Evolutionary conservation across 176 grass and related monocot genomes (phyloP).

Genomic region (Paspalum vaginatum): DNA sequence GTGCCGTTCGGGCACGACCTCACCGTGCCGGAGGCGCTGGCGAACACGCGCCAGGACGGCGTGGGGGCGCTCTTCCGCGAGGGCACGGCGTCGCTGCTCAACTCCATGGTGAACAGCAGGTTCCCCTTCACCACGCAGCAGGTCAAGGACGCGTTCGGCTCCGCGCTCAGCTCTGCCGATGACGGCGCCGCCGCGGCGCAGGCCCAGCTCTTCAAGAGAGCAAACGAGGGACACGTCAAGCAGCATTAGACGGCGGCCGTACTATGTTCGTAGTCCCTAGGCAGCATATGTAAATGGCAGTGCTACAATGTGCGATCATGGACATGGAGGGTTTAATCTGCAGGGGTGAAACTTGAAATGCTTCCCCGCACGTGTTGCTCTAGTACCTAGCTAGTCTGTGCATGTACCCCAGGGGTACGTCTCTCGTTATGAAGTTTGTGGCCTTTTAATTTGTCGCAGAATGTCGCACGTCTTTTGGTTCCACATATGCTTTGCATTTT

Average conservation of each 20-base stretch:
- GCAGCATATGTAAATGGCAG: background rate
- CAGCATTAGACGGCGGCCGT: conserved; percentile 4
- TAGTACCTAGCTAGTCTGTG: too few relatives aligned
- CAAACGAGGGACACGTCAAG: conserved; percentile 58
- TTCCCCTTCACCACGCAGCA: conserved; percentile 69
- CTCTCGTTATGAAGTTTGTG: too few relatives aligned
- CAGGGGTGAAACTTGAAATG: too few relatives aligned
- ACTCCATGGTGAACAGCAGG: conserved; percentile 66
- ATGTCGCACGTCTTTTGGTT: too few relatives aligned
- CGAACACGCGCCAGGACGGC: conserved; percentile 68
- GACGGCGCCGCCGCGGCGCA: conserved; percentile 54
- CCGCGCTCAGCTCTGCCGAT: conserved; percentile 47
- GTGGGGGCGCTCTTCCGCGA: conserved; percentile 75
- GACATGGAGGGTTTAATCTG: too few relatives aligned
- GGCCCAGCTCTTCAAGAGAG: conserved; percentile 72
- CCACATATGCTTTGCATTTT: too few relatives aligned
- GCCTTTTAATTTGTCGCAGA: too few relatives aligned
- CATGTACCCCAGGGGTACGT: too few relatives aligned
- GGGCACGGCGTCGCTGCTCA: conserved; percentile 81
- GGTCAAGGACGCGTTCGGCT: conserved; percentile 67
- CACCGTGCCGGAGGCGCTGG: conserved; percentile 67
- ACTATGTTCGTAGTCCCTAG: background rate
- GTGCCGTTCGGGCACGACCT: conserved; percentile 64
- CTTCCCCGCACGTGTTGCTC: too few relatives aligned
- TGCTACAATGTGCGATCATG: background rate